These are phyloP conservation scores for Apiospora arundinis DNA, from an alignment of 2,329 filamentous ascomycete species.

Conservation along the genomic window DNA sequence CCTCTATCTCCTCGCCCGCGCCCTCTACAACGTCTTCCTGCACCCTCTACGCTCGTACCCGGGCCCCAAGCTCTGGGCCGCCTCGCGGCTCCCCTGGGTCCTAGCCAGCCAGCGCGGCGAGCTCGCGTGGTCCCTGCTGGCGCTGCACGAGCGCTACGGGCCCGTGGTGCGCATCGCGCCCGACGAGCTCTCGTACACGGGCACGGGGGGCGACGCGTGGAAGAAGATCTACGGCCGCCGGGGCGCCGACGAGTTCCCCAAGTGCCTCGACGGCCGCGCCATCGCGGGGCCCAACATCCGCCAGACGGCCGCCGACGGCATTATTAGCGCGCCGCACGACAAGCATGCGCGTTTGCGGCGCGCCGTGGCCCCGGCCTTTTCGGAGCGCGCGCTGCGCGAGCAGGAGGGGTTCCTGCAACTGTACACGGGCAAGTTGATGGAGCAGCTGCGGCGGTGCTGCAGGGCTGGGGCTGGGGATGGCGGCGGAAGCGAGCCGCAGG, in stretches of 20 bases:
- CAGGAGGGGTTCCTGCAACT: conserved; percentile 31
- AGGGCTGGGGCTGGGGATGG: neutral
- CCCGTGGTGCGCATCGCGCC: conserved; percentile 25
- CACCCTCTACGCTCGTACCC: conserved; percentile 24
- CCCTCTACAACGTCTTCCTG: conserved; percentile 24
- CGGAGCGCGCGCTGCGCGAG: conserved; percentile 29
- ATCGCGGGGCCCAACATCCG: neutral
- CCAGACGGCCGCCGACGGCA: conserved; percentile 30
- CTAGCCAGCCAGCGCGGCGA: conserved; percentile 8
- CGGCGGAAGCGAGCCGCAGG: neutral
- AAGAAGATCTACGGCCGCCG: conserved; percentile 49
- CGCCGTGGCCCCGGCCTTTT: conserved; percentile 31
- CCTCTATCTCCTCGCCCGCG: neutral
- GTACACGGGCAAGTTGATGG: conserved; percentile 31
- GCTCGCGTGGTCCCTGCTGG: neutral
- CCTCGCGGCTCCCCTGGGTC: conserved; percentile 23
- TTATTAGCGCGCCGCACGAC: conserved; percentile 39
- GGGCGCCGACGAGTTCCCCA: conserved; percentile 31
- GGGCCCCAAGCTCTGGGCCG: conserved; percentile 22
- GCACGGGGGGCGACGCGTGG: conserved; percentile 45
- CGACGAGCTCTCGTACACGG: conserved; percentile 43
- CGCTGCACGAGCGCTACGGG: conserved; percentile 22
- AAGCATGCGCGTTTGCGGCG: conserved; percentile 24
- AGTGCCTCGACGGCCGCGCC: conserved; percentile 29
- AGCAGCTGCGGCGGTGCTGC: conserved; percentile 20